phyloP scores from a whole-genome alignment of 2,329 filamentous ascomycete species.

The Penicillium paneum region DNA sequence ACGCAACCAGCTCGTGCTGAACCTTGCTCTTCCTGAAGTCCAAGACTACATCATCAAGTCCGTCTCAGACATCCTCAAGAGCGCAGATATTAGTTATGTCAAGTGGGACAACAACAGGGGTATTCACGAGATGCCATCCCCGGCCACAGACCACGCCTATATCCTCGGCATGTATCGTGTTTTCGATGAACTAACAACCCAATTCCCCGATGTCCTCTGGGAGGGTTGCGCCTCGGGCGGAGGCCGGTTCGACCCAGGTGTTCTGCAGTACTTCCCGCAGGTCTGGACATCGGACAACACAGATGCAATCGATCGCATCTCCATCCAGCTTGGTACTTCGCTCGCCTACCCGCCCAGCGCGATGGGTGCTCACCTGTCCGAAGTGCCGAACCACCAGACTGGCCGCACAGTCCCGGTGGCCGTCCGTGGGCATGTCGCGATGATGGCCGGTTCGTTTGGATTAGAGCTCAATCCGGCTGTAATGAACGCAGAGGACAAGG shows the following conservation, averaged over 20 bases:
- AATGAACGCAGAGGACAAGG: conserved; percentile 52
- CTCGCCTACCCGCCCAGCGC: conserved; percentile 60
- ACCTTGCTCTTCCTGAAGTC: conserved; percentile 59
- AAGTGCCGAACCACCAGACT: conserved; percentile 58
- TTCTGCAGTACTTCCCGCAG: conserved; percentile 64
- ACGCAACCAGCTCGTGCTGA: conserved; percentile 60
- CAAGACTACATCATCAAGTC: conserved; percentile 61
- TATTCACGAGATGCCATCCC: conserved; percentile 58
- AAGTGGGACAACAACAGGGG: conserved; percentile 69
- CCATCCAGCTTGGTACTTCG: conserved; percentile 63
- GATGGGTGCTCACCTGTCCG: conserved; percentile 65
- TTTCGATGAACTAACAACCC: conserved; percentile 57
- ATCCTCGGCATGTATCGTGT: conserved; percentile 64
- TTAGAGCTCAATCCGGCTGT: conserved; percentile 60
- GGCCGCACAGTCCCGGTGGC: conserved; percentile 54
- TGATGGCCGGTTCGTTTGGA: conserved; percentile 67
- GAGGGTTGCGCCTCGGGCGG: conserved; percentile 66
- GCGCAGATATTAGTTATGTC: conserved; percentile 56
- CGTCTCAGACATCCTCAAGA: conserved; percentile 54
- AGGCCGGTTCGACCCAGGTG: conserved; percentile 61
- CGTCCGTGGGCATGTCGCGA: conserved; percentile 64
- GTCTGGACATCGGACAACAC: conserved; percentile 66
- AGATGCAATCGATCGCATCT: conserved; percentile 59
- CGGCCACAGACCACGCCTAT: conserved; percentile 56
- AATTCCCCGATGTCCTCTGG: conserved; percentile 62